These are phyloP conservation scores for Phyllosticta capitalensis DNA, from an alignment of 2,329 filamentous ascomycete genomes.

Conservation along the genomic window DNA sequence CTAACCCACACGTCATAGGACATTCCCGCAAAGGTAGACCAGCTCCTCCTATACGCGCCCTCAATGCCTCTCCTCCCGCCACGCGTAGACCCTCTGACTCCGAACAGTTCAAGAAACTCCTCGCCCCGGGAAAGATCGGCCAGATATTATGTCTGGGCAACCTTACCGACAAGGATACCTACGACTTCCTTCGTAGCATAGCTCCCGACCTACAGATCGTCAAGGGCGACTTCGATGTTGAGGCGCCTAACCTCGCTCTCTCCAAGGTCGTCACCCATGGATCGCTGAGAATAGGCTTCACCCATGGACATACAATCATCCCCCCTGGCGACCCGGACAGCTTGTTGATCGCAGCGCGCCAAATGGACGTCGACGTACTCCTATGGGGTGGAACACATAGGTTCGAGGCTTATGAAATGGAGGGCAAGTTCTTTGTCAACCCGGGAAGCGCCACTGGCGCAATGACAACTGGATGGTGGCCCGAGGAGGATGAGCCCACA, in stretches of 20 bases:
- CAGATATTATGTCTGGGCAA: constrained; percentile 51
- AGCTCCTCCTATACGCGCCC: not conserved
- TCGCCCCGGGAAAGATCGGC: constrained; percentile 49
- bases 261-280: constrained; percentile 64
- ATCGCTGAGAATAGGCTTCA: constrained; percentile 58
- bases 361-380: constrained; percentile 63
- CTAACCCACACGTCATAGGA: constrained; percentile 31
- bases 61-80: constrained; percentile 1
- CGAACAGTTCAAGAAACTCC: constrained; percentile 43
- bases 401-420: constrained; percentile 63
- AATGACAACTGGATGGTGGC: constrained; percentile 51
- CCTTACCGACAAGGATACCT: constrained; percentile 48
- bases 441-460: constrained; percentile 60
- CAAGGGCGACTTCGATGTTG: constrained; percentile 60
- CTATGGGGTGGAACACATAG: constrained; percentile 61
- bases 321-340: constrained; percentile 59
- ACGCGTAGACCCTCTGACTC: constrained; percentile 11
- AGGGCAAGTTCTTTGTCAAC: constrained; percentile 63
- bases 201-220: constrained; percentile 58
- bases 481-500: constrained; percentile 55
- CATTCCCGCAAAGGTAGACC: constrained; percentile 31
- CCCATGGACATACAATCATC: constrained; percentile 62
- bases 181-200: constrained; percentile 46
- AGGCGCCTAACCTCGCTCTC: constrained; percentile 54
- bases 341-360: constrained; percentile 56